A percentile compares a stretch with the other conserved stretches of the same genome.
phyloP scores from a whole-genome alignment of 106 monocot species.

The Alisma plantagoaquatica region DNA sequence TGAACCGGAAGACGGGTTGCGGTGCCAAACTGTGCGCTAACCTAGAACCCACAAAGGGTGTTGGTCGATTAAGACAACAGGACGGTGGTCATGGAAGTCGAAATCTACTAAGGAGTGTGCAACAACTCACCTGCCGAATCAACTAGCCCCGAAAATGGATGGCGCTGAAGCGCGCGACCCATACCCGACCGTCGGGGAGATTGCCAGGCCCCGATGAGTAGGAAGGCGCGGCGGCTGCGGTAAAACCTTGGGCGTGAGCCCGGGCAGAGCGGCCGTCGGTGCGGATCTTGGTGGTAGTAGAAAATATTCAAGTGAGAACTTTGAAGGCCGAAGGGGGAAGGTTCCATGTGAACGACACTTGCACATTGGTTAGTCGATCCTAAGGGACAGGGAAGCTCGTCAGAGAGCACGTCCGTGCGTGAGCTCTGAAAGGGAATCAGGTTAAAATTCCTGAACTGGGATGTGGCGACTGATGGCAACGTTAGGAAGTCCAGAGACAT shows the following conservation, averaged over 20 bases:
- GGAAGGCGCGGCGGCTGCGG: too few species aligned
- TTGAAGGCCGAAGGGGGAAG: constrained; percentile 33
- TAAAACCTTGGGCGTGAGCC: constrained; percentile 24
- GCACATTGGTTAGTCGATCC: constrained; percentile 19
- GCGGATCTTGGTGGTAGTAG: constrained; percentile 40
- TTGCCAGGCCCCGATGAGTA: constrained; percentile 17
- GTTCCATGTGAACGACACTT: constrained; percentile 37
- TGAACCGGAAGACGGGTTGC: constrained; percentile 34
- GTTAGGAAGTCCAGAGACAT: constrained; percentile 10
- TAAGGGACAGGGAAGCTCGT: constrained; percentile 17
- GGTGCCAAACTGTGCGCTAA: constrained; percentile 32
- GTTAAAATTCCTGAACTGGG: constrained; percentile 28
- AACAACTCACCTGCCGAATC: constrained; percentile 33
- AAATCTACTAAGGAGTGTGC: constrained; percentile 30
- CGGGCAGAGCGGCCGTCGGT: constrained; percentile 20
- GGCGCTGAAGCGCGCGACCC: constrained; percentile 18
- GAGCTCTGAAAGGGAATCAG: constrained; percentile 23
- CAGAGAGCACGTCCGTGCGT: constrained; percentile 9
- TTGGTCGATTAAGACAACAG: constrained; percentile 16
- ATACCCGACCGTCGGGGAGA: constrained; percentile 24
- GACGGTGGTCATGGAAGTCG: constrained; percentile 20
- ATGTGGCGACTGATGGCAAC: constrained; percentile 10
- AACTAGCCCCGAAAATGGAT: constrained; percentile 48
- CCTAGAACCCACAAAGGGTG: constrained; percentile 25
- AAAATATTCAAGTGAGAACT: constrained; percentile 50